phyloP scores from a whole-genome alignment of 1,284 basidiomycete species.

The Irpex sp. region DNA sequence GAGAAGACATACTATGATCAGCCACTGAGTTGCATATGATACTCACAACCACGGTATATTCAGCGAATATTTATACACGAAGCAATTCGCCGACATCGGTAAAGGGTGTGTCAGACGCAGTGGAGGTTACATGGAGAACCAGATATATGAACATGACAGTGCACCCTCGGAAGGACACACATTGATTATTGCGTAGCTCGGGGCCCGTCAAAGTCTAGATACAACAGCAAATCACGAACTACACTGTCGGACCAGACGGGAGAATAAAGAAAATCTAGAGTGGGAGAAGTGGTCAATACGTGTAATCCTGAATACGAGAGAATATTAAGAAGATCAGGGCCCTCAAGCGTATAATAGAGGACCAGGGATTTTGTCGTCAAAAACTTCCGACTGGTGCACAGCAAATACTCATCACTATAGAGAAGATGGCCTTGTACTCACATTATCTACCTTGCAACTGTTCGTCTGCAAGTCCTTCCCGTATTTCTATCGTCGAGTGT shows the following conservation, averaged over 20 bases:
- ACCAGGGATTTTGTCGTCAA: slow-evolving; percentile 25
- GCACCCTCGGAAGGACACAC: too few relatives aligned
- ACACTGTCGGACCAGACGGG: neutral
- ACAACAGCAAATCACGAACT: too few relatives aligned
- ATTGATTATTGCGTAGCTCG: too few relatives aligned
- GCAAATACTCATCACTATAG: slow-evolving; percentile 25
- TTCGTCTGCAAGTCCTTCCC: neutral
- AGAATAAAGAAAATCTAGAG: neutral
- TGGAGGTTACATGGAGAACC: too few relatives aligned
- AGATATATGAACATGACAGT: too few relatives aligned
- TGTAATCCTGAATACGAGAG: neutral
- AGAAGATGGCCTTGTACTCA: neutral
- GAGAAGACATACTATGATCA: neutral
- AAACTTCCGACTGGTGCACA: slow-evolving; percentile 30
- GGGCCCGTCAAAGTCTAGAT: too few relatives aligned
- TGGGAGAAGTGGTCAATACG: neutral
- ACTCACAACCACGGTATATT: neutral
- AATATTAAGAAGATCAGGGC: slow-evolving; percentile 19
- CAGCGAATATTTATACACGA: too few relatives aligned
- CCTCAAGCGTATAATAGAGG: slow-evolving; percentile 27
- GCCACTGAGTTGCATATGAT: neutral
- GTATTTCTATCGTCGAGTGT: neutral
- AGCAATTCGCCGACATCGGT: too few relatives aligned
- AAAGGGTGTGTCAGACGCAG: too few relatives aligned
- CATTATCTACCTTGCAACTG: neutral